Evolutionary conservation across 306 rosid species (phyloP).

Genomic region (Betula pendula): DNA sequence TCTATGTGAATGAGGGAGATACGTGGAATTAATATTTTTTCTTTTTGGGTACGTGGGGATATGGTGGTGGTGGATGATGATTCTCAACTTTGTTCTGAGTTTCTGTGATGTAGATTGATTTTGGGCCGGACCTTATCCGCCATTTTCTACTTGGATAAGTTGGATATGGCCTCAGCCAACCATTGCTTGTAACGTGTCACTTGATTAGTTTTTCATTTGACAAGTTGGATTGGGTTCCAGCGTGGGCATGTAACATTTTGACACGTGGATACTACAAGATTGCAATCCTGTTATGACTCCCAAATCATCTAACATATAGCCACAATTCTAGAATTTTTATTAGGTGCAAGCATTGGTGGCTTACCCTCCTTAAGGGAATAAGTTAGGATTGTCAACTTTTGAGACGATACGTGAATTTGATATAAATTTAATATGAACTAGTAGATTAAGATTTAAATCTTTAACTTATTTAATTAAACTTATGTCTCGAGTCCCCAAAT

Average conservation of each 20-base stretch:
- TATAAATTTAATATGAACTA: too few species aligned
- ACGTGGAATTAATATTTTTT: conserved; percentile 34
- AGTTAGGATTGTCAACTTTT: too few species aligned
- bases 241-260: conserved; percentile 24
- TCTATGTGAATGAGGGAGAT: conserved; percentile 26
- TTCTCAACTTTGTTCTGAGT: conserved; percentile 22
- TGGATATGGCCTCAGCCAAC: conserved; percentile 60
- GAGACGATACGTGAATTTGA: too few species aligned
- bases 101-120: conserved; percentile 52
- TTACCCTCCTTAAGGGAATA: too few species aligned
- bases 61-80: conserved; percentile 32
- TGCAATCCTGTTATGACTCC: background rate
- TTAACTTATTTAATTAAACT: too few species aligned
- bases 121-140: conserved; percentile 58
- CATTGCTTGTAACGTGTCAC: background rate
- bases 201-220: conserved; percentile 9
- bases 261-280: conserved; percentile 50
- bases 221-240: conserved; percentile 64
- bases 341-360: too few species aligned
- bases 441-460: too few species aligned
- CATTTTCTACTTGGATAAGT: conserved; percentile 64
- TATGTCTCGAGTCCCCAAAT: too few species aligned
- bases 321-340: too few species aligned
- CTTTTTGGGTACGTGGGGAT: conserved; percentile 1
- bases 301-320: too few species aligned